Conservation (phyloP, 1,284 basidiomycete genomes). For the Cryptococcus hybrid region DNA sequence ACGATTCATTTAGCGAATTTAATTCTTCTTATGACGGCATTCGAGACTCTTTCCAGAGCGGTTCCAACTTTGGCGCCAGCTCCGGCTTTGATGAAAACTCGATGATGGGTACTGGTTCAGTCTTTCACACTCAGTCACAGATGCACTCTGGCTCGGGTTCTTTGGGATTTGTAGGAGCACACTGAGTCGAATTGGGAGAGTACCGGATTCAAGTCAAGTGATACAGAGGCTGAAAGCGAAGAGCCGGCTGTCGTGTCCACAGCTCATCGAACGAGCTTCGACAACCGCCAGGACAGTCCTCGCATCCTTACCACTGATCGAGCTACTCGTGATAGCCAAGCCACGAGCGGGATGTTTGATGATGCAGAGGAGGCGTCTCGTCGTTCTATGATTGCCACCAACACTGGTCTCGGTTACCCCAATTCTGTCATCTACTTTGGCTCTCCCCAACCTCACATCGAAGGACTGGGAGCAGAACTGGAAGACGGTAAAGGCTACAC, state of each 20-base stretch:
- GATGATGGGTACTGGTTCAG: constrained; percentile 17
- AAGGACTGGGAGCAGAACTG: constrained; percentile 1
- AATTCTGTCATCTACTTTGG: constrained; percentile 41
- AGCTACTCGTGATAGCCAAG: constrained; percentile 2
- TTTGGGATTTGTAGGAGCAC: constrained; percentile 24
- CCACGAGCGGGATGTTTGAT: constrained; percentile 29
- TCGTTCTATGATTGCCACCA: constrained; percentile 20
- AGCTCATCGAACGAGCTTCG: constrained; percentile 24
- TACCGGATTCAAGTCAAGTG: constrained; percentile 31
- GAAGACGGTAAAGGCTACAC: constrained; percentile 8
- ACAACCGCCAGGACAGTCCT: constrained; percentile 24
- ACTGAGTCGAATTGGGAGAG: constrained; percentile 33
- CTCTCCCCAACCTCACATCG: constrained; percentile 15
- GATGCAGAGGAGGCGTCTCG: constrained; percentile 35
- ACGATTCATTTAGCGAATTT: constrained; percentile 36
- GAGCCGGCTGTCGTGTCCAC: constrained; percentile 38
- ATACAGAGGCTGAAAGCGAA: constrained; percentile 40
- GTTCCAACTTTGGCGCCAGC: constrained; percentile 7
- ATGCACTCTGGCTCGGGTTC: constrained; percentile 16
- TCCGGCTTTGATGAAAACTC: constrained; percentile 16
- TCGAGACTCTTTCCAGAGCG: constrained; percentile 1
- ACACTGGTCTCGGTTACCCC: constrained; percentile 40
- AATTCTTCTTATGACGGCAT: constrained; percentile 19
- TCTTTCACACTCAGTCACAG: constrained; percentile 9
- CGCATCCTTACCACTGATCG: constrained; percentile 13